Percentiles rank a stretch among this genome's conserved stretches.
Conservation (phyloP, 305 asterid species). For the Fraxinus latifolia region DNA sequence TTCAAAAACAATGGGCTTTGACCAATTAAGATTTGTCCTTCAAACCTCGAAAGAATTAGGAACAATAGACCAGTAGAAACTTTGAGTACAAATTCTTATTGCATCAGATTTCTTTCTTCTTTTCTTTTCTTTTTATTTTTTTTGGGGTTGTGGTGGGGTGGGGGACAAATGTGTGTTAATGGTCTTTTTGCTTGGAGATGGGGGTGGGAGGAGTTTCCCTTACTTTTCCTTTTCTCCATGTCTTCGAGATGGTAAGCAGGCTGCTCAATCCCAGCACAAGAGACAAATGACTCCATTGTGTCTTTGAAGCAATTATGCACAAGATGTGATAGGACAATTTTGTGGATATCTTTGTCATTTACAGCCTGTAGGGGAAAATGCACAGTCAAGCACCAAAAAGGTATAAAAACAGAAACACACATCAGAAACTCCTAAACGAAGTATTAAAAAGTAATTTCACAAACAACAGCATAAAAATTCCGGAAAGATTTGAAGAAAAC, state of each 20-base stretch:
- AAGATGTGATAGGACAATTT: conserved; percentile 74
- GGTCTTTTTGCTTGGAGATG: neutral
- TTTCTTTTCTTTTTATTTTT: too few relatives aligned
- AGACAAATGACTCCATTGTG: conserved; percentile 65
- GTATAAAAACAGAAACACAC: neutral
- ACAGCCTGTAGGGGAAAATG: conserved; percentile 40
- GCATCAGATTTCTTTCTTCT: neutral
- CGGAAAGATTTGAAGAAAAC: neutral
- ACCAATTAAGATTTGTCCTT: neutral
- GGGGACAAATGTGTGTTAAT: neutral
- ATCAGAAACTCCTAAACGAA: neutral
- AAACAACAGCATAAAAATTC: neutral
- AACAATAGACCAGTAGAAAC: neutral
- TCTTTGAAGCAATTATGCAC: conserved; percentile 79
- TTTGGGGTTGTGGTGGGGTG: too few relatives aligned
- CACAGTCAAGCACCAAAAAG: neutral
- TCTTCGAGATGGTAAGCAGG: conserved; percentile 53
- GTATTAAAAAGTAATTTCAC: neutral
- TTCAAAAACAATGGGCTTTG: neutral
- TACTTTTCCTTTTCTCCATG: conserved; percentile 84
- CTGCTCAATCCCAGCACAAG: conserved; percentile 60
- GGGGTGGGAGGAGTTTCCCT: conserved; percentile 25
- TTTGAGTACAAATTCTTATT: neutral
- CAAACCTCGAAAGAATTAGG: neutral
- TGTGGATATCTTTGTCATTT: conserved; percentile 65